Evolutionary conservation across 2,329 filamentous ascomycete species (phyloP), one percentile per base, ranked within the genome.

Genomic region (Neophaeococcomyces mojaviensis): DNA sequence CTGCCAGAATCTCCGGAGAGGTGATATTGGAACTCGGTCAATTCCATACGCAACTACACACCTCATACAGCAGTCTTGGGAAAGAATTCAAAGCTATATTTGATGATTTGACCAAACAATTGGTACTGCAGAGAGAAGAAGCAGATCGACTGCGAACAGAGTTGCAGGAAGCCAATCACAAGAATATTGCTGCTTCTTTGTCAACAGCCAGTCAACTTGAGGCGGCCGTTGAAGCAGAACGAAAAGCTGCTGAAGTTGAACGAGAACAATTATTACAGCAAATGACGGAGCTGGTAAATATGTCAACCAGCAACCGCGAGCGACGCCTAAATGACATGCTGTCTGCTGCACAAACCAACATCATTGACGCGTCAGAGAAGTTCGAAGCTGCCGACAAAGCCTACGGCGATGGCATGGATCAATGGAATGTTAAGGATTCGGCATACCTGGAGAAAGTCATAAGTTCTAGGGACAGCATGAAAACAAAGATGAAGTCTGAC

Each of bases 11-110:
- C 51, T 88, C 88, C 0, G 85, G 83, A 10, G 90, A 94, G 57
- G 89, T 97, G 39, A 78, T 95, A 49, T 83, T 78, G 48, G 90
- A 97, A 64, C 76, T 98, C 49, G 78, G 81, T 26, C 76, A 77
- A n/a, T 94, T 97, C 59, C 88, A 96, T 63, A 78, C 73, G 40
- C 47, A 90, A 71, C 76, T 97, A 24, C 88, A 94, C 58, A 69
- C 78, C 10, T 96, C 90, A 0, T 96, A 95, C 63, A 84, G 82
- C 55, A 76, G 79, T 1, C 76, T 97, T 2, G 88, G 88, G 7
- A 82, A 82, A 49, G 88, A 97, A 55, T 88, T 95, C 69, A 94
- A 90, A 62, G 69, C 71, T 4, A 78, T 90, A 19, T 95, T 97
- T 55, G 88, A 95, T 53, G 82, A 86, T 10, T 73, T 96, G 40